phyloP scores from a whole-genome alignment of 2,329 filamentous ascomycete genomes.

The Bipolaris victoriae region DNA sequence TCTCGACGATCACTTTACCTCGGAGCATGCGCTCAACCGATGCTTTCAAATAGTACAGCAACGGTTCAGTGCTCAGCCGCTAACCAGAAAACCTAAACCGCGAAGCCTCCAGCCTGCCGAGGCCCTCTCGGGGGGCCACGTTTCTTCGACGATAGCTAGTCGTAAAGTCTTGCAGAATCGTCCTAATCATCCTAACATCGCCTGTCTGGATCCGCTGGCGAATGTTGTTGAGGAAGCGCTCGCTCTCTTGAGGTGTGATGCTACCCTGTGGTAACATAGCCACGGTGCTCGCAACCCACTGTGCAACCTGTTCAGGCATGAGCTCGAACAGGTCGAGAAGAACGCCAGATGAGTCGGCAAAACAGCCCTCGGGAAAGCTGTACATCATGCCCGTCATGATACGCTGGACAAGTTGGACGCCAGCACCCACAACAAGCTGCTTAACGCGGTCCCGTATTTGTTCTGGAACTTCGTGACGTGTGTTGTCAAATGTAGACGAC shows the following conservation, averaged over 20 bases:
- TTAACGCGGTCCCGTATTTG: conserved; percentile 77
- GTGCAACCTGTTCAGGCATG: conserved; percentile 76
- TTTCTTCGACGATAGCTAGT: conserved; percentile 92
- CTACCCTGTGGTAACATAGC: conserved; percentile 77
- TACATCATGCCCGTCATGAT: conserved; percentile 99
- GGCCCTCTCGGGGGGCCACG: conserved; percentile 89
- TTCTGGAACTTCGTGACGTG: conserved; percentile 65
- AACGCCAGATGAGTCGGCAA: conserved; percentile 92
- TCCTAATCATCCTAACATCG: conserved; percentile 79
- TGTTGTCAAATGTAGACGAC: conserved; percentile 65
- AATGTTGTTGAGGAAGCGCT: conserved; percentile 80
- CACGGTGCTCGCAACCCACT: conserved; percentile 85
- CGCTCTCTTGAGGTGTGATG: conserved; percentile 77
- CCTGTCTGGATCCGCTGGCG: conserved; percentile 73
- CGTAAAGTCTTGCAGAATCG: conserved; percentile 92
- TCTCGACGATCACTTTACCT: background rate
- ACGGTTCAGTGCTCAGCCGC: conserved; percentile 18
- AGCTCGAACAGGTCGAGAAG: conserved; percentile 88
- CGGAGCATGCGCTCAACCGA: background rate
- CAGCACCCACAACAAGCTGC: conserved; percentile 71
- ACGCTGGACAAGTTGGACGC: conserved; percentile 81
- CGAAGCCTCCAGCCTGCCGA: conserved; percentile 84
- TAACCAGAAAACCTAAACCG: conserved; percentile 75
- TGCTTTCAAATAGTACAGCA: conserved; percentile 9
- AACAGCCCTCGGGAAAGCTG: conserved; percentile 93